Percentiles rank a stretch among this genome's conserved stretches.
Evolutionary conservation across 148 eudicot species (phyloP).

Genomic region (Camellia granthamiana): DNA sequence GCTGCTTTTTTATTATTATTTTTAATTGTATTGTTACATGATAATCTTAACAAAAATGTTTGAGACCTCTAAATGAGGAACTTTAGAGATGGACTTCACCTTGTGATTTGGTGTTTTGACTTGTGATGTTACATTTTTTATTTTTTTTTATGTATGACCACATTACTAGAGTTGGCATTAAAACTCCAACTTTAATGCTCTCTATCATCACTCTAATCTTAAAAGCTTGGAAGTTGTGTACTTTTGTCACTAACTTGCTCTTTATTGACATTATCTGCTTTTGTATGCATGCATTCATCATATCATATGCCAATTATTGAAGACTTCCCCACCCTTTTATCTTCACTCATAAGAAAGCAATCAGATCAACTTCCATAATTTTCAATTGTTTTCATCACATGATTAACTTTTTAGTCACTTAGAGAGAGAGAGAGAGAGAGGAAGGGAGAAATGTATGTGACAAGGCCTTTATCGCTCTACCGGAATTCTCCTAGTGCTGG

Average conservation of each 20-base stretch:
- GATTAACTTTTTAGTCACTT: neutral
- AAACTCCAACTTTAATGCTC: too few species aligned
- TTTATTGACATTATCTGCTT: neutral
- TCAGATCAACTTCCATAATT: neutral
- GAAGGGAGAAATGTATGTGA: constrained; percentile 49
- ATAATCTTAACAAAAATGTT: too few species aligned
- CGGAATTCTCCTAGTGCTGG: constrained; percentile 50
- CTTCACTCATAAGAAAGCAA: constrained; percentile 1
- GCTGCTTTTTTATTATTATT: neutral
- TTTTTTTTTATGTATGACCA: too few species aligned
- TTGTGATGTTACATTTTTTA: too few species aligned
- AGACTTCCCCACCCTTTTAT: neutral
- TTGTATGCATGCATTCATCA: neutral
- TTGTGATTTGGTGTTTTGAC: too few species aligned
- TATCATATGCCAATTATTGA: neutral
- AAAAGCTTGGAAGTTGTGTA: neutral
- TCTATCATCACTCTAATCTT: neutral
- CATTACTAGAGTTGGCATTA: too few species aligned
- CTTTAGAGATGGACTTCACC: too few species aligned
- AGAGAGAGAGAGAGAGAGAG: constrained; percentile 1
- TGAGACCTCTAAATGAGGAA: too few species aligned
- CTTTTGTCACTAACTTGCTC: neutral
- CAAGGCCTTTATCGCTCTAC: constrained; percentile 68
- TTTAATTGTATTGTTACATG: neutral
- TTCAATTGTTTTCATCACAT: neutral